Conservation (phyloP, 1,139 yeast species). For the Suhomyces kunorum region DNA sequence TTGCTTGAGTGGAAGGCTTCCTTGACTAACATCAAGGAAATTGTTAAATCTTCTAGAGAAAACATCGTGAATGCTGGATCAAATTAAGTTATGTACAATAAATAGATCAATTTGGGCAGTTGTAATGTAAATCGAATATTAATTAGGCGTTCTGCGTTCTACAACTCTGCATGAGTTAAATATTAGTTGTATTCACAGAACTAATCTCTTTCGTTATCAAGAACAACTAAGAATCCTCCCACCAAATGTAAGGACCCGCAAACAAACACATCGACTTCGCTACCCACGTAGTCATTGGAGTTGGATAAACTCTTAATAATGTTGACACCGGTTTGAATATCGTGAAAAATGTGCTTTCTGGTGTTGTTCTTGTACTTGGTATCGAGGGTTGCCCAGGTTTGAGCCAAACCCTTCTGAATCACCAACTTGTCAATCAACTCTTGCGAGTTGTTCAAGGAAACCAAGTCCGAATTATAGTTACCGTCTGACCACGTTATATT, state of each 20-base stretch:
- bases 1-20: slow-evolving; percentile 45
- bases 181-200: neutral
- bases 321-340: slow-evolving; percentile 73
- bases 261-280: slow-evolving; percentile 71
- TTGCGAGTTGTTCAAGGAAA: slow-evolving; percentile 79
- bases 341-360: slow-evolving; percentile 59
- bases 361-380: slow-evolving; percentile 29
- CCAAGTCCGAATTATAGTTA: slow-evolving; percentile 74
- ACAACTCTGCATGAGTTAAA: no score
- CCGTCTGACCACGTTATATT: slow-evolving; percentile 92
- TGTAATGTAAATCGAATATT: slow-evolving; percentile 1
- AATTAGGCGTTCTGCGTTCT: no score
- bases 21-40: slow-evolving; percentile 44
- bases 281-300: slow-evolving; percentile 22
- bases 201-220: slow-evolving; percentile 52
- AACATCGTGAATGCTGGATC: slow-evolving; percentile 37
- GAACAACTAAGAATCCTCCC: slow-evolving; percentile 88
- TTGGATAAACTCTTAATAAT: slow-evolving; percentile 48
- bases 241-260: slow-evolving; percentile 94
- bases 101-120: slow-evolving; percentile 11
- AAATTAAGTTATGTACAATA: slow-evolving; percentile 14
- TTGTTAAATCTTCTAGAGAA: slow-evolving; percentile 48
- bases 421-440: slow-evolving; percentile 69
- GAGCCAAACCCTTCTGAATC: slow-evolving; percentile 78
- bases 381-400: slow-evolving; percentile 65